Percentiles rank a stretch among this genome's conserved stretches.
These are phyloP conservation scores for Sordaria brevicollis DNA, from an alignment of 495 filamentous ascomycete genomes.

Conservation along the genomic window DNA sequence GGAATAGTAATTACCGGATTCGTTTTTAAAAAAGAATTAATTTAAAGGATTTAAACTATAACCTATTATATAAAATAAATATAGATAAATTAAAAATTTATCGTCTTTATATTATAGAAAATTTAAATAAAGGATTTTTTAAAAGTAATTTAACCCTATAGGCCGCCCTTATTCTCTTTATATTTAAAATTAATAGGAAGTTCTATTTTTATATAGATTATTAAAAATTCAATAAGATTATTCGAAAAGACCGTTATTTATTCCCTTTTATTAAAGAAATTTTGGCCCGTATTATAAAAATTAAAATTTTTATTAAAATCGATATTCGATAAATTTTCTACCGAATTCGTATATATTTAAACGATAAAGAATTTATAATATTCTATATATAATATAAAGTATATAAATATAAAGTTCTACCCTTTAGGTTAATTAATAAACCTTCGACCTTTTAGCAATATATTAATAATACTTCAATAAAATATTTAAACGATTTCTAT, in stretches of 20 bases:
- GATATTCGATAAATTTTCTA: slow-evolving; percentile 20
- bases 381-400: slow-evolving; percentile 20
- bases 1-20: no score
- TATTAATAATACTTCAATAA: slow-evolving; percentile 20
- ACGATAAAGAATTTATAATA: slow-evolving; percentile 18
- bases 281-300: slow-evolving; percentile 15
- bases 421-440: slow-evolving; percentile 21
- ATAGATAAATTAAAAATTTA: no score
- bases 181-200: slow-evolving; percentile 19
- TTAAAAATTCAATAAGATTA: slow-evolving; percentile 30
- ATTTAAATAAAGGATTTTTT: slow-evolving; percentile 5
- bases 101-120: slow-evolving; percentile 1
- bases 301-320: slow-evolving; percentile 35
- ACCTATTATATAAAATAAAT: no score
- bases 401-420: slow-evolving; percentile 25
- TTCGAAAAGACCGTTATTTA: slow-evolving; percentile 32
- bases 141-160: background rate
- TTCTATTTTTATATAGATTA: slow-evolving; percentile 39
- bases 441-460: slow-evolving; percentile 17
- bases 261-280: slow-evolving; percentile 36
- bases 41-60: no score
- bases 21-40: no score
- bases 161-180: slow-evolving; percentile 25
- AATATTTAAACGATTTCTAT: slow-evolving; percentile 19
- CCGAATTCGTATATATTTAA: slow-evolving; percentile 14